Base-by-base conservation (phyloP, 2,329 filamentous ascomycete species). In the Zymoseptoria crescenta region DNA sequence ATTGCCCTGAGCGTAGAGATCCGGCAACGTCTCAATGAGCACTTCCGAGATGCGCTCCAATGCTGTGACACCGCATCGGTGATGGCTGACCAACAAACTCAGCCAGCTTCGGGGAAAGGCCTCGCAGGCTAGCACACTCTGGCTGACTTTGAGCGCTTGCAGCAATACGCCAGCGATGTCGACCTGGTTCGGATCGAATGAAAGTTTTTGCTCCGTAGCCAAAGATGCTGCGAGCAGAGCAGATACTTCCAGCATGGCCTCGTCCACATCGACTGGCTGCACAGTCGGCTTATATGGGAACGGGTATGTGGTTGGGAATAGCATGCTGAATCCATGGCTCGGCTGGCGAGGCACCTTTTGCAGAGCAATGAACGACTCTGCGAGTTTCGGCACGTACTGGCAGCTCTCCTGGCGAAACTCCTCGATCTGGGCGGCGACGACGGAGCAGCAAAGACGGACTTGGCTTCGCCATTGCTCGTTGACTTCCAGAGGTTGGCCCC, bases 391-490 rank as follows among this genome's bases (percentile, higher is more conserved):
- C 64, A 96, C 87, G 71, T 96, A 95, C 62, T 92, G 88, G 20
- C 91, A 90, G 53, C 94, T 88, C 69, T 94, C 88, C 45, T 90
- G 81, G 8, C 87, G 87, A 8, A 96, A 82, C 65, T 89, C 83
- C 49, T 88, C 83, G 58, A 92, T 71, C 71, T 97, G 89, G 62
- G 89, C 91, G 8, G 93, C 90, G 41, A 99, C 81, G 35, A 99
- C 88, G 0, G 93, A 95, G 74, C 91, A 96, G 74, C 93, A 96
- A 16, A 99, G 79, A 16, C 94, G 88, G 19, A 97, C 89, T 75
- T 97, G 94, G 21, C 96, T 91, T 64, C 87, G 88, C 85, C 91
- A 97, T 69, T 96, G 89, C 41, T 92, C 87, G 2, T 85, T 91
- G 8, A 93, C 84, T 27, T 61, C 56, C 3, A 83, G 81, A 0